Conservation (phyloP, 2,329 filamentous ascomycete genomes). For the Arthrinium puccinioides region DNA sequence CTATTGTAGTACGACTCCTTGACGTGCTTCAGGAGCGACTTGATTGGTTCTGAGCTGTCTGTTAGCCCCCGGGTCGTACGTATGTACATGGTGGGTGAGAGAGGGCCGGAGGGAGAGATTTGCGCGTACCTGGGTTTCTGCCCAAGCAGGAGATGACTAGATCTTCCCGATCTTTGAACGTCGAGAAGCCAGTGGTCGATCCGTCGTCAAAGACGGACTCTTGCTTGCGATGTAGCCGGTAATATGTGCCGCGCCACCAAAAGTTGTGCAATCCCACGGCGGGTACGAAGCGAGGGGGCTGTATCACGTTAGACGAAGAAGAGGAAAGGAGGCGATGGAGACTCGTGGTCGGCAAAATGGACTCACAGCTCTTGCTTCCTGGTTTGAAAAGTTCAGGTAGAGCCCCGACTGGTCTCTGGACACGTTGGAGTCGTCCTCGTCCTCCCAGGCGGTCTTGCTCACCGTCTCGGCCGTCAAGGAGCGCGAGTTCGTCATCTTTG, state of each 20-base stretch:
- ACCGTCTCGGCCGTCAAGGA: constrained; percentile 49
- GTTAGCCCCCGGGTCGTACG: constrained; percentile 4
- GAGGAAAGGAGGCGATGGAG: neutral
- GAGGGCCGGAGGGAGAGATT: neutral
- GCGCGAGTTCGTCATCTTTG: constrained; percentile 41
- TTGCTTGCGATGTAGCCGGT: constrained; percentile 37
- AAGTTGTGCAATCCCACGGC: constrained; percentile 46
- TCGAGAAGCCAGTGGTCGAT: constrained; percentile 19
- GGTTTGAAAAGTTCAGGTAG: constrained; percentile 55
- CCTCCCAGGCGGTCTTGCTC: constrained; percentile 46
- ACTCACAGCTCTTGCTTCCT: constrained; percentile 42
- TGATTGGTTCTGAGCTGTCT: constrained; percentile 38
- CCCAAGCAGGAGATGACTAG: constrained; percentile 49
- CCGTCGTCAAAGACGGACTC: constrained; percentile 32
- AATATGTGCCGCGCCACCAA: constrained; percentile 46
- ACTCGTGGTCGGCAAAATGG: neutral
- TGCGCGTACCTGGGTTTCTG: constrained; percentile 27
- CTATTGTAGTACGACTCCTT: constrained; percentile 45
- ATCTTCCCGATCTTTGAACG: constrained; percentile 44
- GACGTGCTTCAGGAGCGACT: constrained; percentile 44
- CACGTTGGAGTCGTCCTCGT: constrained; percentile 24
- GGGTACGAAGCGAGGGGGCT: constrained; percentile 46
- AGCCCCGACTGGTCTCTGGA: constrained; percentile 22
- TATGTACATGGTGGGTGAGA: neutral
- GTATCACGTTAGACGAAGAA: constrained; percentile 2